Evolutionary conservation across 2,329 filamentous ascomycete species (phyloP).

Genomic region (Beauveria pseudobassiana): DNA sequence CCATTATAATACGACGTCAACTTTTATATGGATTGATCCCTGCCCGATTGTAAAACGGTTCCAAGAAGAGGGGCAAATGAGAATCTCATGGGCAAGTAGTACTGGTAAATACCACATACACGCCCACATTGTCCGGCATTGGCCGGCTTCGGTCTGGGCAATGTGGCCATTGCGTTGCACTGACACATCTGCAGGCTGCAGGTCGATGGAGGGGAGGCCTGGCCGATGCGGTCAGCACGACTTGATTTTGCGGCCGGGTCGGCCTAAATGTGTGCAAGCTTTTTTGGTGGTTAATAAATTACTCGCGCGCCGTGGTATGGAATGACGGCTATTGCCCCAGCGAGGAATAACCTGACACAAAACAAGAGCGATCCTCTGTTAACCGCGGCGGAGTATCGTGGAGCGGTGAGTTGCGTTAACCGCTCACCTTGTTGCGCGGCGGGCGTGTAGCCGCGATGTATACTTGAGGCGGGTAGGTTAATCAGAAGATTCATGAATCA

Average conservation of each 20-base stretch:
- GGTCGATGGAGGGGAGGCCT: neutral
- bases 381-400: neutral
- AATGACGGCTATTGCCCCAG: too few relatives aligned
- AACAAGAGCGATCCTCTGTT: neutral
- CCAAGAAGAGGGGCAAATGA: too few relatives aligned
- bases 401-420: neutral
- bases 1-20: too few relatives aligned
- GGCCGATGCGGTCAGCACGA: conserved; percentile 5
- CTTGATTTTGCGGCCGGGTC: too few relatives aligned
- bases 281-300: too few relatives aligned
- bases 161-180: neutral
- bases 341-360: neutral
- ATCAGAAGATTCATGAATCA: neutral
- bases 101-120: too few relatives aligned
- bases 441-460: neutral
- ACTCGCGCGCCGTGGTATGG: too few relatives aligned
- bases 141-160: neutral
- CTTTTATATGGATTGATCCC: too few relatives aligned
- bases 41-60: too few relatives aligned
- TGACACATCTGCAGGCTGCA: neutral
- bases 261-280: too few relatives aligned
- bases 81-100: too few relatives aligned
- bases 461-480: neutral
- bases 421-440: neutral
- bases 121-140: too few relatives aligned